phyloP scores from a whole-genome alignment of 2,329 filamentous ascomycete genomes.

The Fusarium sp. region DNA sequence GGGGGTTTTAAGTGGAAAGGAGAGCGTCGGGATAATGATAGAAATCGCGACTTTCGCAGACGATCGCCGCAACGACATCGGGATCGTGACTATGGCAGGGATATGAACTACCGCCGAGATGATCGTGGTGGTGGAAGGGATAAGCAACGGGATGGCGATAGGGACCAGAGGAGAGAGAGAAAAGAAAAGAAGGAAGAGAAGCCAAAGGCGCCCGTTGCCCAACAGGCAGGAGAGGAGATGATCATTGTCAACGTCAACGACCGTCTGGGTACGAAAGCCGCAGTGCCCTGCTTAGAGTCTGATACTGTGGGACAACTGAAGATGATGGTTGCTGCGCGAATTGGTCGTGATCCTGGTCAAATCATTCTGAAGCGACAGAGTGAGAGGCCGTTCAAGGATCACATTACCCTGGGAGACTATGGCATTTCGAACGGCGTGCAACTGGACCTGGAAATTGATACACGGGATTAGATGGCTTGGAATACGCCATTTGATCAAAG shows the following conservation, averaged over 20 bases:
- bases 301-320: constrained; percentile 91
- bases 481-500: neutral
- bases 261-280: constrained; percentile 93
- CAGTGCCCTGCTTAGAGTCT: constrained; percentile 87
- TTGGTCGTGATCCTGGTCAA: constrained; percentile 89
- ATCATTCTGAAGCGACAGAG: constrained; percentile 93
- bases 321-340: constrained; percentile 88
- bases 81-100: constrained; percentile 38
- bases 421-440: constrained; percentile 92
- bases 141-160: constrained; percentile 24
- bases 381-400: constrained; percentile 93
- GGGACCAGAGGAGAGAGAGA: constrained; percentile 52
- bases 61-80: constrained; percentile 43
- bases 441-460: constrained; percentile 72
- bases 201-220: constrained; percentile 52
- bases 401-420: constrained; percentile 89
- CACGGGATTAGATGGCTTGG: constrained; percentile 63
- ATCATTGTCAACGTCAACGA: constrained; percentile 96
- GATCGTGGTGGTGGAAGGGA: constrained; percentile 41
- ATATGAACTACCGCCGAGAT: constrained; percentile 42
- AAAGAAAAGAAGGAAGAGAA: constrained; percentile 55
- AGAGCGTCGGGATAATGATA: constrained; percentile 43
- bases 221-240: constrained; percentile 76
- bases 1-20: constrained; percentile 49
- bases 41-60: constrained; percentile 44